Percentiles rank a stretch among this genome's conserved stretches.
Conservation (phyloP, 306 rosid genomes). For the Cicer chorassanicum region DNA sequence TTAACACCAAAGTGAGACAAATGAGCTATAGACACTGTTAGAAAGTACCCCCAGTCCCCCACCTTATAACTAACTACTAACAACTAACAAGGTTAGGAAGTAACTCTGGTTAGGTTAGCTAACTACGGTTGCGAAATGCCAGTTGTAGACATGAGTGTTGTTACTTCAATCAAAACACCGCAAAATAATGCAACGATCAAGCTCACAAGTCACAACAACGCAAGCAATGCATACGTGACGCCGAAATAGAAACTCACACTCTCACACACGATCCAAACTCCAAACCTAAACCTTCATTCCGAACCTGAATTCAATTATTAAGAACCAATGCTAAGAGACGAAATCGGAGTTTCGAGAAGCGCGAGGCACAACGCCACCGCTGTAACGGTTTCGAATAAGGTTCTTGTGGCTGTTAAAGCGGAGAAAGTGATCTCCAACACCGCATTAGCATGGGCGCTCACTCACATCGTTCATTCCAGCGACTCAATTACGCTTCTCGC, state of each 20-base stretch:
- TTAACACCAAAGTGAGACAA: conserved; percentile 9
- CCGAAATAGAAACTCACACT: background rate
- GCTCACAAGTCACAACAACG: background rate
- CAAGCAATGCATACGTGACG: background rate
- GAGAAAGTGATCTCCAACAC: conserved; percentile 76
- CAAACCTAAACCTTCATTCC: conserved; percentile 36
- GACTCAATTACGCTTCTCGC: conserved; percentile 86
- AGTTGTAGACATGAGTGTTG: conserved; percentile 41
- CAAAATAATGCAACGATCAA: conserved; percentile 37
- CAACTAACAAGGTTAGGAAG: background rate
- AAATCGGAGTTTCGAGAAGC: conserved; percentile 56
- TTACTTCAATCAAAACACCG: background rate
- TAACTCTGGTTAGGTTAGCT: conserved; percentile 44
- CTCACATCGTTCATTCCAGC: conserved; percentile 79
- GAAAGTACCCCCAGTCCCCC: background rate
- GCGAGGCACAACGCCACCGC: conserved; percentile 51
- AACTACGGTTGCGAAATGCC: conserved; percentile 35
- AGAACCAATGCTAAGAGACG: conserved; percentile 46
- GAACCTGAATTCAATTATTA: background rate
- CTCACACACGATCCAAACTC: background rate
- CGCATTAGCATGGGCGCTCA: conserved; percentile 89
- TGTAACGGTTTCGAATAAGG: conserved; percentile 58
- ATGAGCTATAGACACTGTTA: background rate
- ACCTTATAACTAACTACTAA: background rate
- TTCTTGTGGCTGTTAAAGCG: conserved; percentile 83